These are phyloP conservation scores for Dictyostelium discoideum DNA, from an alignment of 78 protist genomes.

Conservation along the genomic window DNA sequence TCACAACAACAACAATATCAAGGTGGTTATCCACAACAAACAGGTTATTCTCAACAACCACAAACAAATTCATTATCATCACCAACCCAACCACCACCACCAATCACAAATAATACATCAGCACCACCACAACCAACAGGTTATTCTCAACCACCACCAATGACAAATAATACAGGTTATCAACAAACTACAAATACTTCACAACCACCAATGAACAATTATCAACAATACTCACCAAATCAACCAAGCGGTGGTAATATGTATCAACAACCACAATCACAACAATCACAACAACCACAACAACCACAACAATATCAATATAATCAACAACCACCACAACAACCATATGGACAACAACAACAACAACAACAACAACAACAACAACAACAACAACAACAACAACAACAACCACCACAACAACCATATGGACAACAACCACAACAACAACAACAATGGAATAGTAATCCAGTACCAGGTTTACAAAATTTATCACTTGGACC, in stretches of 20 bases:
- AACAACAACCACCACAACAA: neutral
- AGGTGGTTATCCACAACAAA: neutral
- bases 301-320: neutral
- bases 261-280: neutral
- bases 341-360: neutral
- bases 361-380: neutral
- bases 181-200: neutral
- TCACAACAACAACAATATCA: slow-evolving; percentile 16
- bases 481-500: slow-evolving; percentile 26
- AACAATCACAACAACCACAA: neutral
- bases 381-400: neutral
- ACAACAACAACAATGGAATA: neutral
- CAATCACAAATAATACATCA: neutral
- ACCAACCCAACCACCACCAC: neutral
- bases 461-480: neutral
- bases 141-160: neutral
- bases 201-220: neutral
- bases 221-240: neutral
- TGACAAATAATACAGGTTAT: neutral
- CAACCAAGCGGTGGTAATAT: neutral
- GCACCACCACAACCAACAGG: neutral
- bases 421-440: neutral
- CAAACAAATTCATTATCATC: neutral
- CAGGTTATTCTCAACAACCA: neutral
- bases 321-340: neutral